A percentile compares a stretch with the other conserved stretches of the same genome.
These are phyloP conservation scores for Pholiota adiposa DNA, from an alignment of 1,284 basidiomycete species.

Conservation along the genomic window DNA sequence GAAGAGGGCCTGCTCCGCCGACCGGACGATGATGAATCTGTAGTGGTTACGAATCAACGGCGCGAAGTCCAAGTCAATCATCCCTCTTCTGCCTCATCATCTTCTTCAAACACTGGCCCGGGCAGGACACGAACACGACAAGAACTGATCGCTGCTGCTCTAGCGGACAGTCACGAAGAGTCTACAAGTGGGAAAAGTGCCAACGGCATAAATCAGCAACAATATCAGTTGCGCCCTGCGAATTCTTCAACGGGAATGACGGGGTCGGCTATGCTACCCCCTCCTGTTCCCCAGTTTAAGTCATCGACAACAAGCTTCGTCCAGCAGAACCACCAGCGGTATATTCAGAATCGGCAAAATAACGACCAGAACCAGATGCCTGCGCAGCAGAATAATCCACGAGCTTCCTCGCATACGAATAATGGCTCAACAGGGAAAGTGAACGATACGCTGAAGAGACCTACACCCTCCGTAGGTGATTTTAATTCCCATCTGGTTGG, in stretches of 20 bases:
- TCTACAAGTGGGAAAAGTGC: background rate
- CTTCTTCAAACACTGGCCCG: background rate
- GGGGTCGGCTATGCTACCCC: conserved; percentile 6
- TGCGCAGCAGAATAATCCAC: conserved; percentile 18
- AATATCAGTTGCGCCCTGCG: background rate
- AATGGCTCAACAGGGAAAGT: conserved; percentile 16
- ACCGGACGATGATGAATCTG: conserved; percentile 11
- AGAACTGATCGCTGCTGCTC: conserved; percentile 25
- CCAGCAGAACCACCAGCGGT: conserved; percentile 22
- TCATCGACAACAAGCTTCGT: conserved; percentile 11
- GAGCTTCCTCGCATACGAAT: background rate
- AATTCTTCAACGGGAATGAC: background rate
- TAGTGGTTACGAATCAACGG: background rate
- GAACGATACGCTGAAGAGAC: conserved; percentile 23
- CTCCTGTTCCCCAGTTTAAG: conserved; percentile 4
- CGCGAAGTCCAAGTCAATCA: background rate
- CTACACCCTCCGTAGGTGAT: conserved; percentile 51
- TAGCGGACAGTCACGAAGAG: conserved; percentile 1
- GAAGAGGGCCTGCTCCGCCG: conserved; percentile 21
- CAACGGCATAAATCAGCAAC: background rate
- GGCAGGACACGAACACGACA: conserved; percentile 20
- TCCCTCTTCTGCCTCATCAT: background rate
- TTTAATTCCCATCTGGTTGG: conserved; percentile 56
- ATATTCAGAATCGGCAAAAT: conserved; percentile 17
- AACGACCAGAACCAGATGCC: conserved; percentile 23